These are phyloP conservation scores for Fagus sylvatica DNA, from an alignment of 306 rosid species.

Conservation along the genomic window DNA sequence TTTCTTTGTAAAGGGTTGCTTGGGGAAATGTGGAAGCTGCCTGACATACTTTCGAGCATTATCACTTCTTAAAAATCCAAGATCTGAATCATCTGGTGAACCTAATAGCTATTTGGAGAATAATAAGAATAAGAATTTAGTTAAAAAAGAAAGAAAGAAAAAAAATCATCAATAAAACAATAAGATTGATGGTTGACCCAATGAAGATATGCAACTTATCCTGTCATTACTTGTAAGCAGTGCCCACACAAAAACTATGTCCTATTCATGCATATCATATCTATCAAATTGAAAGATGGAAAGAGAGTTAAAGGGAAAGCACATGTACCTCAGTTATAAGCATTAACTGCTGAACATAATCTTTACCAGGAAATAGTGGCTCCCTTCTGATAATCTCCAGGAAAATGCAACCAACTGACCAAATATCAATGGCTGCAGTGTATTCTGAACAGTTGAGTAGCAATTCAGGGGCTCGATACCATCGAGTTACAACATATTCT, in stretches of 20 bases:
- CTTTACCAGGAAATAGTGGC: slow-evolving; percentile 72
- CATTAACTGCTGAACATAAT: slow-evolving; percentile 64
- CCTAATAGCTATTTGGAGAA: slow-evolving; percentile 64
- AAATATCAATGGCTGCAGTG: slow-evolving; percentile 71
- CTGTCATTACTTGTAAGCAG: background rate
- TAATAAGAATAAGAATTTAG: background rate
- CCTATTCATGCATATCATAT: background rate
- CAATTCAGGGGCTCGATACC: slow-evolving; percentile 77
- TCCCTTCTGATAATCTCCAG: slow-evolving; percentile 67
- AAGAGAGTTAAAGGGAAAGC: slow-evolving; percentile 8
- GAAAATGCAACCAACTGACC: slow-evolving; percentile 78
- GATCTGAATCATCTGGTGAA: slow-evolving; percentile 86
- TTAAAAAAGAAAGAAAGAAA: background rate
- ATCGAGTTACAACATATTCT: slow-evolving; percentile 71
- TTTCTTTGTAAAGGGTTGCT: slow-evolving; percentile 58
- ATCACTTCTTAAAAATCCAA: slow-evolving; percentile 91
- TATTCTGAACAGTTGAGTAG: slow-evolving; percentile 69
- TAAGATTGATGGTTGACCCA: background rate
- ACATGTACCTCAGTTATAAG: slow-evolving; percentile 62
- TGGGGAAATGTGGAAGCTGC: slow-evolving; percentile 77
- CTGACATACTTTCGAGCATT: slow-evolving; percentile 90
- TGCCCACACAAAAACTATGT: background rate
- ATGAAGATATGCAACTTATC: background rate
- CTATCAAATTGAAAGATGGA: slow-evolving; percentile 1
- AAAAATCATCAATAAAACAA: background rate